These are phyloP conservation scores for Coleophoma crateriformis DNA, from an alignment of 2,329 filamentous ascomycete genomes.

Conservation along the genomic window DNA sequence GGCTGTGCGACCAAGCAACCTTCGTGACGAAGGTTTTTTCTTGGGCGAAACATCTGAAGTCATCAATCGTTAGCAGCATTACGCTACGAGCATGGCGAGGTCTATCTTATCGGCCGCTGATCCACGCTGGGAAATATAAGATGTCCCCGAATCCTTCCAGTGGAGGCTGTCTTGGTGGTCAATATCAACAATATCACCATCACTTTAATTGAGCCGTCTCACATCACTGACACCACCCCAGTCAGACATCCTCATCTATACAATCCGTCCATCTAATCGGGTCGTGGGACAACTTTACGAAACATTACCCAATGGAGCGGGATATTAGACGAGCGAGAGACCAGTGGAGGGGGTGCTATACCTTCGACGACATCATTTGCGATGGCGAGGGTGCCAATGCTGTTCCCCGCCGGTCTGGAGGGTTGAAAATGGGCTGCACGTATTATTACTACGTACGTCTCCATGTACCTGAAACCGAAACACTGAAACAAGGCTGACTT, in stretches of 20 bases:
- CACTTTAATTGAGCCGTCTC: conserved; percentile 8
- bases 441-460: conserved; percentile 90
- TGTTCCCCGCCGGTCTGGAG: conserved; percentile 61
- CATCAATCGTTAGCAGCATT: too few relatives aligned
- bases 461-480: conserved; percentile 24
- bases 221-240: conserved; percentile 25
- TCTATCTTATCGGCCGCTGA: too few relatives aligned
- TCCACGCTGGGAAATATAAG: too few relatives aligned
- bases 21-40: not conserved
- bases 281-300: conserved; percentile 92
- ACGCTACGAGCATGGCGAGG: too few relatives aligned
- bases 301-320: conserved; percentile 72
- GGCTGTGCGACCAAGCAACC: too few relatives aligned
- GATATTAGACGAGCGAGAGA: conserved; percentile 69
- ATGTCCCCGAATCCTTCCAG: too few relatives aligned
- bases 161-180: too few relatives aligned
- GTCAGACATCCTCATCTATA: conserved; percentile 54
- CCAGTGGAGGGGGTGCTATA: conserved; percentile 84
- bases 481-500: conserved; percentile 9
- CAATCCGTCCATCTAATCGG: conserved; percentile 76
- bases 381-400: conserved; percentile 54
- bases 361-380: conserved; percentile 78
- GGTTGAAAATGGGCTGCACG: conserved; percentile 83
- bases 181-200: not conserved
- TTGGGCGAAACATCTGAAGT: not conserved